These are phyloP conservation scores for Cystobasidium sp. DNA, from an alignment of 1,284 basidiomycete genomes.

Conservation along the genomic window DNA sequence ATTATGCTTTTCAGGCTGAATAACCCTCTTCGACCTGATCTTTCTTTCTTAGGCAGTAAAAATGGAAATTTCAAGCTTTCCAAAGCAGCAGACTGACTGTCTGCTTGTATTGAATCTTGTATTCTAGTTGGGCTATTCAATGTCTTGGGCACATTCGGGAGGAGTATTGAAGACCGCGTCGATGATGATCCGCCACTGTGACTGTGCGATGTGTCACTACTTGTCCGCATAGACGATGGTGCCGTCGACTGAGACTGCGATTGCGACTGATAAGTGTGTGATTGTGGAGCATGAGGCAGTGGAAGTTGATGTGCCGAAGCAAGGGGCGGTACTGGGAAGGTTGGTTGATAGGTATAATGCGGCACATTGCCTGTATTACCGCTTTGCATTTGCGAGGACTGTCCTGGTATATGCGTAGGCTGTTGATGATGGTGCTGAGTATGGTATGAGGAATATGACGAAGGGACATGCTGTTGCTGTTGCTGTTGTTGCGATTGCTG, in stretches of 20 bases:
- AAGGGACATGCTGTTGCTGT: neutral
- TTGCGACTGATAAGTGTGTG: neutral
- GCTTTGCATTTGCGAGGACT: neutral
- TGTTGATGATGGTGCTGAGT: no score
- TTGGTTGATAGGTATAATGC: conserved; percentile 6
- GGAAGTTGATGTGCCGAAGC: neutral
- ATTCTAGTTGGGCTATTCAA: conserved; percentile 9
- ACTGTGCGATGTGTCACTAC: conserved; percentile 1
- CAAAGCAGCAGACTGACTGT: conserved; percentile 16
- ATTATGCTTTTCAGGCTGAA: conserved; percentile 33
- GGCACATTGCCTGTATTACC: conserved; percentile 9
- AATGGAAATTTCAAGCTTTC: conserved; percentile 39
- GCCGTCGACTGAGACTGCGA: neutral
- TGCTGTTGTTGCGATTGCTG: neutral
- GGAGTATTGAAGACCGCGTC: neutral
- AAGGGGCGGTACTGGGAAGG: neutral
- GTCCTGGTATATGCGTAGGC: no score
- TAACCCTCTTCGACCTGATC: conserved; percentile 30
- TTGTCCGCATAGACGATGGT: neutral
- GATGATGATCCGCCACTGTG: conserved; percentile 3
- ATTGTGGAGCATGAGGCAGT: neutral
- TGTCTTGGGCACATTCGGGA: neutral
- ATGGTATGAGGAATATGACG: neutral
- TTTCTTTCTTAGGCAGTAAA: conserved; percentile 26
- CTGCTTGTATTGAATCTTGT: conserved; percentile 19